These are phyloP conservation scores for Hypoxylon subgilvum DNA, from an alignment of 495 filamentous ascomycete genomes.

Conservation along the genomic window DNA sequence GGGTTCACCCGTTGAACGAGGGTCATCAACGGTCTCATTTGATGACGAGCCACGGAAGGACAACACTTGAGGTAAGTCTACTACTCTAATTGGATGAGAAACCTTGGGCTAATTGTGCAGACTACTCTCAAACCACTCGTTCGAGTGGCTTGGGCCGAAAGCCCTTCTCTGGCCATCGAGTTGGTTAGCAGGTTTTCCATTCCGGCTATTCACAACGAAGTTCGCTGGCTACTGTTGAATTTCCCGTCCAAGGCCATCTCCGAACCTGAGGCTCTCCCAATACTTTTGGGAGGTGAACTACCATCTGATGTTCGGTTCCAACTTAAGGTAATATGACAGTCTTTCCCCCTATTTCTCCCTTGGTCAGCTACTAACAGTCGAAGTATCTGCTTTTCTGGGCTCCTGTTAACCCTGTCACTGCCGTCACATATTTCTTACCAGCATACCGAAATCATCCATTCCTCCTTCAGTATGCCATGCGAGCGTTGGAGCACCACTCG, in stretches of 20 bases:
- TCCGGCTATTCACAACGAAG: constrained; percentile 69
- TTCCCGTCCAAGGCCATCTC: constrained; percentile 80
- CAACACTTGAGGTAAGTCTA: constrained; percentile 57
- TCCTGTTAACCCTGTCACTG: constrained; percentile 88
- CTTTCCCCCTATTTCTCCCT: neutral
- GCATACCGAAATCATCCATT: constrained; percentile 93
- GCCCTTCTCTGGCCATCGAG: constrained; percentile 81
- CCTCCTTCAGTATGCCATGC: constrained; percentile 96
- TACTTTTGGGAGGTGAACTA: constrained; percentile 77
- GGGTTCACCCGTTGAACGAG: constrained; percentile 84
- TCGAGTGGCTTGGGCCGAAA: constrained; percentile 82
- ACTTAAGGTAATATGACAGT: constrained; percentile 82
- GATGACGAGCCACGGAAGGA: constrained; percentile 43
- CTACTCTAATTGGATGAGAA: neutral
- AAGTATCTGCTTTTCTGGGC: constrained; percentile 95
- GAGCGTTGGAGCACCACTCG: constrained; percentile 88
- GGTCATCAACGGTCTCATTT: constrained; percentile 39
- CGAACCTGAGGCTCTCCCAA: constrained; percentile 79
- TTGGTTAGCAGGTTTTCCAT: constrained; percentile 80
- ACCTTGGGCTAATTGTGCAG: constrained; percentile 41
- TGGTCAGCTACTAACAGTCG: constrained; percentile 43
- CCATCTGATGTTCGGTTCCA: constrained; percentile 82
- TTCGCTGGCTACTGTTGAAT: constrained; percentile 78
- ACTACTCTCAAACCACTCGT: constrained; percentile 65
- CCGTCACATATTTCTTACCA: constrained; percentile 90